phyloP scores from a whole-genome alignment of 305 asterid genomes.

The Fraxinus greggii region DNA sequence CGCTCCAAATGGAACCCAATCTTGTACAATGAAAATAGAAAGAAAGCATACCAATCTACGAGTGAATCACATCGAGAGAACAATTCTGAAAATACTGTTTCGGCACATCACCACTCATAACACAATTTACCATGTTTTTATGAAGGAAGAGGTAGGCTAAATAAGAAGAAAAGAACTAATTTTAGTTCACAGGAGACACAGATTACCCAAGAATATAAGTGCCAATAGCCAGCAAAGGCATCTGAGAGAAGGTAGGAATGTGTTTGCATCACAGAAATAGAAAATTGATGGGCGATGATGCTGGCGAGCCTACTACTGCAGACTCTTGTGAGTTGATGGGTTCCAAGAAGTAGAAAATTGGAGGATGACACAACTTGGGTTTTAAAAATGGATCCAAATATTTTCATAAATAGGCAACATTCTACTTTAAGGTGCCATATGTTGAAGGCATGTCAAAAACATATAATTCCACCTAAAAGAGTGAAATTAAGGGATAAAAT shows the following conservation, averaged over 20 bases:
- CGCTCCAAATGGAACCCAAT: neutral
- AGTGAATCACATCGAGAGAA: neutral
- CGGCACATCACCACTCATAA: neutral
- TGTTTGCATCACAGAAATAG: neutral
- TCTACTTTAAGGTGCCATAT: neutral
- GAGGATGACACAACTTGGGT: neutral
- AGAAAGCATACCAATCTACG: neutral
- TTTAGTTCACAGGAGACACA: neutral
- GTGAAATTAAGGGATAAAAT: neutral
- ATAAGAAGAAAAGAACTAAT: neutral
- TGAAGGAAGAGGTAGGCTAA: neutral
- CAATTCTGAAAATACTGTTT: neutral
- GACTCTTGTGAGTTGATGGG: neutral
- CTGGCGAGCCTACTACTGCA: neutral
- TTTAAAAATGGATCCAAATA: neutral
- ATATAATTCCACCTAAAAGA: neutral
- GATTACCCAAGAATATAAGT: neutral
- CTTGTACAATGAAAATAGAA: neutral
- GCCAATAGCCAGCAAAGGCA: neutral
- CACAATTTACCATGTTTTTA: neutral
- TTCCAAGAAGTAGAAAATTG: neutral
- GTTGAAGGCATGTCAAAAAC: neutral
- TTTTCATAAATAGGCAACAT: neutral
- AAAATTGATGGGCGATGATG: neutral
- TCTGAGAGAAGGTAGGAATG: neutral